Conservation (phyloP, 2,329 filamentous ascomycete genomes). For the Madurella mycetomatis region DNA sequence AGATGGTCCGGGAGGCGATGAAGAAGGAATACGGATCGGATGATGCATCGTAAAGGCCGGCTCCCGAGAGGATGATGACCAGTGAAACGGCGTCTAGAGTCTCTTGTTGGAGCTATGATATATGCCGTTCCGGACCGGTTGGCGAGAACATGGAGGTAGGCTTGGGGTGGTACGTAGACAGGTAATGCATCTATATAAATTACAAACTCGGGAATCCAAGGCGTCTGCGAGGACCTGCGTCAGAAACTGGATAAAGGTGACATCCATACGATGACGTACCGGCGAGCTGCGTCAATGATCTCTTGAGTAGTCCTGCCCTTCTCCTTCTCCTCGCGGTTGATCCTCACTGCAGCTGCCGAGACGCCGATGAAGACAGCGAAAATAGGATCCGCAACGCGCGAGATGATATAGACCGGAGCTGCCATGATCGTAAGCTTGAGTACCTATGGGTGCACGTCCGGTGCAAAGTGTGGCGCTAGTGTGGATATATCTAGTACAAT, state of each 20-base stretch:
- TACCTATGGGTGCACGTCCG: neutral
- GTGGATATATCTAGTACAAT: neutral
- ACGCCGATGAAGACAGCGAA: slow-evolving; percentile 55
- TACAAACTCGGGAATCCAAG: slow-evolving; percentile 17
- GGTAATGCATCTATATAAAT: neutral
- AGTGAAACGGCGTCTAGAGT: neutral
- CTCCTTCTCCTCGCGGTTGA: slow-evolving; percentile 57
- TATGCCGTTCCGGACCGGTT: slow-evolving; percentile 3
- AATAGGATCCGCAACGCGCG: slow-evolving; percentile 53
- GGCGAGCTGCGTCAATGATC: slow-evolving; percentile 45
- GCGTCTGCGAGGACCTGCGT: slow-evolving; percentile 13
- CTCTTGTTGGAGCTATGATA: slow-evolving; percentile 1
- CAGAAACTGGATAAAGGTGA: neutral
- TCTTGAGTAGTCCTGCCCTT: slow-evolving; percentile 51
- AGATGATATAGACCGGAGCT: slow-evolving; percentile 56
- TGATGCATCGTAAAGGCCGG: slow-evolving; percentile 35
- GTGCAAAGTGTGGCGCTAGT: neutral
- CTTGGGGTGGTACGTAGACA: neutral
- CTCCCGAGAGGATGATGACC: neutral
- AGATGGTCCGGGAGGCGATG: slow-evolving; percentile 66
- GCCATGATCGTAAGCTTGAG: slow-evolving; percentile 39
- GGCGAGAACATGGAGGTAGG: neutral
- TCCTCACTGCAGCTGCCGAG: slow-evolving; percentile 51
- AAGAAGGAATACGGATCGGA: slow-evolving; percentile 61
- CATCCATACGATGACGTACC: slow-evolving; percentile 31